A percentile compares a stretch with the other conserved stretches of the same genome.
These are phyloP conservation scores for Lavandula angustifolia DNA, from an alignment of 257 asterid genomes.

Conservation along the genomic window DNA sequence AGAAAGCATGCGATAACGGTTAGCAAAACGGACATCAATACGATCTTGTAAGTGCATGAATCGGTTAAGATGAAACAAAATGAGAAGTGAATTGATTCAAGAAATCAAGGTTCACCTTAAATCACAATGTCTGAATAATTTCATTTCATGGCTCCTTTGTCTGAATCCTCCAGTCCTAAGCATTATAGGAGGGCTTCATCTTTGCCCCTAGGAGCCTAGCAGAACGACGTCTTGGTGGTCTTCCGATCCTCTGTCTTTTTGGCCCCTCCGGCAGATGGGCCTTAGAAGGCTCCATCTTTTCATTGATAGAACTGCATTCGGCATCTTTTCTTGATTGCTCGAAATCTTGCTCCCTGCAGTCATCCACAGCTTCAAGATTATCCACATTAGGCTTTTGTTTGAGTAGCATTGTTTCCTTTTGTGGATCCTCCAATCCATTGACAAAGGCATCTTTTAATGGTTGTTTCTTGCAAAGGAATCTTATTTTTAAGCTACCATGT, in stretches of 20 bases:
- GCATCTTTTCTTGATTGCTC: background rate
- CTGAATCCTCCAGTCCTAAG: background rate
- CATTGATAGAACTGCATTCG: background rate
- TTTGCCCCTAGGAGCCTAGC: constrained; percentile 1
- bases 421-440: constrained; percentile 23
- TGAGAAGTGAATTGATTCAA: background rate
- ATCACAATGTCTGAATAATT: background rate
- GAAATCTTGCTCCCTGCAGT: background rate
- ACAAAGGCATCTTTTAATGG: background rate
- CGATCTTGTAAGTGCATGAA: background rate
- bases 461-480: background rate
- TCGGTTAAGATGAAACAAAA: background rate
- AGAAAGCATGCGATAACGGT: background rate
- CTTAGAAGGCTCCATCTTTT: constrained; percentile 17
- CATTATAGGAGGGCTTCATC: background rate
- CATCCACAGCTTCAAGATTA: constrained; percentile 1
- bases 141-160: background rate
- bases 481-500: constrained; percentile 21
- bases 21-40: background rate
- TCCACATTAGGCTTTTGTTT: constrained; percentile 17
- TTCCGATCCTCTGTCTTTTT: constrained; percentile 22
- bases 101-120: background rate
- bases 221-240: constrained; percentile 24
- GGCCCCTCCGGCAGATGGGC: constrained; percentile 19
- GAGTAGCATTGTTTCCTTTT: constrained; percentile 8